phyloP scores from a whole-genome alignment of 805 yeast genomes.

The Spathaspora arborariae region DNA sequence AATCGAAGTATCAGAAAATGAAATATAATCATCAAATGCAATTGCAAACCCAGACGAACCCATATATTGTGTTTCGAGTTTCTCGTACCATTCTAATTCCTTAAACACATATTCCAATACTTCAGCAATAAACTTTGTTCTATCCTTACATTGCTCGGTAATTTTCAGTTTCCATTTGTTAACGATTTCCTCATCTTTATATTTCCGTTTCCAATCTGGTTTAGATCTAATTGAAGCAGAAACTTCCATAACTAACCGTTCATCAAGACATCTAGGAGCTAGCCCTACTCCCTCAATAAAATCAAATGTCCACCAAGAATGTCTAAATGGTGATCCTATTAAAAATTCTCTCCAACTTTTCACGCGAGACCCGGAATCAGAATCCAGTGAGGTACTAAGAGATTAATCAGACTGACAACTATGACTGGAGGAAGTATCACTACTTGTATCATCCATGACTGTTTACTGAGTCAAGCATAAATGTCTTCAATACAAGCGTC shows the following conservation, averaged over 20 bases:
- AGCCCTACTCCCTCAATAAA: slow-evolving; percentile 11
- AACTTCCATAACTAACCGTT: slow-evolving; percentile 16
- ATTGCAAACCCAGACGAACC: slow-evolving; percentile 10
- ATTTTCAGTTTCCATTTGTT: slow-evolving; percentile 19
- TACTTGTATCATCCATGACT: too few species aligned
- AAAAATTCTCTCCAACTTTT: too few species aligned
- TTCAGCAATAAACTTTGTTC: slow-evolving; percentile 13
- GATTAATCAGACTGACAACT: too few species aligned
- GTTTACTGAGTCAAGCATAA: too few species aligned
- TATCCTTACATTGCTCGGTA: slow-evolving; percentile 9
- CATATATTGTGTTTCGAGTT: slow-evolving; percentile 6
- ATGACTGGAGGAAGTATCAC: too few species aligned
- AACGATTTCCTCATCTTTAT: slow-evolving; percentile 11
- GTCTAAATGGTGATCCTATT: slow-evolving; percentile 13
- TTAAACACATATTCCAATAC: slow-evolving; percentile 20
- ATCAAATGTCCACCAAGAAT: slow-evolving; percentile 17
- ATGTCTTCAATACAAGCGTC: too few species aligned
- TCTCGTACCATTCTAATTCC: slow-evolving; percentile 29
- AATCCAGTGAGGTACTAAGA: too few species aligned
- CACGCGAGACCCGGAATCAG: too few species aligned
- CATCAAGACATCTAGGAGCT: slow-evolving; percentile 10
- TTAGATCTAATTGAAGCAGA: slow-evolving; percentile 14
- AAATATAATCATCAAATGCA: slow-evolving; percentile 18
- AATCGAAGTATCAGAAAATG: slow-evolving; percentile 14
- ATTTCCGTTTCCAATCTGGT: slow-evolving; percentile 17